Base-by-base conservation (phyloP, 495 filamentous ascomycete genomes). In the Pseudoneurospora amorphoporcata region DNA sequence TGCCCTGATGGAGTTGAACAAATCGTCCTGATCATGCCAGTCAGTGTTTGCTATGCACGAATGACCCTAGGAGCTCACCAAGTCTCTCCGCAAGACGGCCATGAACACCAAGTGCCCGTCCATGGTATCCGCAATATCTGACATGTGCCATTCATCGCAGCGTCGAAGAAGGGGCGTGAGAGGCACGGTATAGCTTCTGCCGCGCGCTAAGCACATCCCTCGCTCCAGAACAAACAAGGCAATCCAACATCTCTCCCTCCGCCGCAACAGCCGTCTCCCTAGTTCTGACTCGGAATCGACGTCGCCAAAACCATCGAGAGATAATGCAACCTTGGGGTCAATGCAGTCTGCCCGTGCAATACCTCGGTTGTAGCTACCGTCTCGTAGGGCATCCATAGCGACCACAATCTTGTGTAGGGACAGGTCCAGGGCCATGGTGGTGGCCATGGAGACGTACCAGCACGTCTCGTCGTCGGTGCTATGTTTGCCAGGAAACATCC, bases 401-500 rank as follows among this genome's bases (percentile, higher is more conserved):
- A 88, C 79, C 17, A 92, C 82, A 16, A 91, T 86, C 77, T 92
- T 93, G 80, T 92, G 90, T 42, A 93, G 73, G 4, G 87, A 91
- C 39, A 92, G 73, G 74, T 93, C 91, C 71, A 92, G 73, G 6
- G 91, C 90, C 78, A 92, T 88, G 12, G 87, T 88, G 17, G 90
- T 79, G 12, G 91, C 91, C 83, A 89, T 89, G 7, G 89, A 87
- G 70, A 92, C 88, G 71, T 91, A 92, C 37, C 87, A 87, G 69
- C 90, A 92, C 0, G 90, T 91, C 74, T 92, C 90, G 77, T 92
- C 91, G 75, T 92, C 90, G 16, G 88, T 87, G 75, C 89, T 85
- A 75, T 88, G 86, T 68, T 87, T 85, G 6, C 90, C 90, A 0
- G 90, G 89, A 14, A 87, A 84, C 86, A 92, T 92, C 91, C 91